Conservation (phyloP, 1,284 basidiomycete species). For the Malassezia obtusa region DNA sequence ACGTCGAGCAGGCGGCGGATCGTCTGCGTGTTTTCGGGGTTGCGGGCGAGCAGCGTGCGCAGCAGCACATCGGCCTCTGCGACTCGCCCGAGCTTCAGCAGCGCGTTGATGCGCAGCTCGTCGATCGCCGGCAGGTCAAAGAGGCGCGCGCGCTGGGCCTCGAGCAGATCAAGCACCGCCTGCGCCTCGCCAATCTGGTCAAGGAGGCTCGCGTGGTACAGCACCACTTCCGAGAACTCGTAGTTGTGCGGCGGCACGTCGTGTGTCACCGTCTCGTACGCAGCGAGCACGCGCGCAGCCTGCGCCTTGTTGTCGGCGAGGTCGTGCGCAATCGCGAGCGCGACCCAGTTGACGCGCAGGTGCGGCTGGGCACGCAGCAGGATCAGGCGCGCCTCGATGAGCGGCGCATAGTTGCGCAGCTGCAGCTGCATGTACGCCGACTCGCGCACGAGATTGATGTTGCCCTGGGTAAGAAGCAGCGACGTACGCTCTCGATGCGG, state of each 20-base stretch:
- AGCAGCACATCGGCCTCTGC: constrained; percentile 69
- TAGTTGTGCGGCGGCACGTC: constrained; percentile 33
- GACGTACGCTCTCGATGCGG: constrained; percentile 62
- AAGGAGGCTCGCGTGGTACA: constrained; percentile 71
- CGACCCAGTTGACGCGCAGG: constrained; percentile 79
- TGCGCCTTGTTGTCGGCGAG: constrained; percentile 66
- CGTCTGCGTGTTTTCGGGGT: constrained; percentile 72
- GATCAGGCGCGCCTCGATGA: constrained; percentile 72
- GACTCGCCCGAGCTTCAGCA: constrained; percentile 57
- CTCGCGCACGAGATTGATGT: constrained; percentile 84
- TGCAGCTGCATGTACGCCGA: constrained; percentile 82
- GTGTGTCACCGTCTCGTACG: constrained; percentile 49
- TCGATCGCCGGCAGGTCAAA: constrained; percentile 22
- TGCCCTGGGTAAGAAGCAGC: constrained; percentile 55
- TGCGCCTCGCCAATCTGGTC: constrained; percentile 60
- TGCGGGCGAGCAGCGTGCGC: constrained; percentile 69
- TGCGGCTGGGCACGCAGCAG: constrained; percentile 73
- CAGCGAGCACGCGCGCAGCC: constrained; percentile 65
- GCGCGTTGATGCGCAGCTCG: constrained; percentile 25
- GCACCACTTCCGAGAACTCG: constrained; percentile 73
- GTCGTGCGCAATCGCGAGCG: constrained; percentile 76
- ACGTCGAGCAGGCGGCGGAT: constrained; percentile 57
- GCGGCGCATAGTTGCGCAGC: constrained; percentile 67
- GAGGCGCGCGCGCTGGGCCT: constrained; percentile 44
- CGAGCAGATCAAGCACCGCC: constrained; percentile 48